These are phyloP conservation scores for Trametes punicea DNA, from an alignment of 768 basidiomycete species.

Conservation along the genomic window DNA sequence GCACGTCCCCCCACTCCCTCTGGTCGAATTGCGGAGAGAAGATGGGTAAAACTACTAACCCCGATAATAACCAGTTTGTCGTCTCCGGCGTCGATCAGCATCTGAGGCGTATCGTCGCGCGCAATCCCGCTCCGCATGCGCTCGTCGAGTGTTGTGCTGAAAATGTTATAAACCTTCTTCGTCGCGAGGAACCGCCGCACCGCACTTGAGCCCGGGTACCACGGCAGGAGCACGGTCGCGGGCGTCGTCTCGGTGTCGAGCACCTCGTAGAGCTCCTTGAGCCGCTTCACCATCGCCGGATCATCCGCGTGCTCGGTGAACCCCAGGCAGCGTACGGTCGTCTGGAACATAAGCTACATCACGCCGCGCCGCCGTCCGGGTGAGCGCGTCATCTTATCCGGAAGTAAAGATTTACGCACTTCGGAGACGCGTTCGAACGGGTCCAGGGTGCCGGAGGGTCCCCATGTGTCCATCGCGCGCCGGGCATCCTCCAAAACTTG, in stretches of 20 bases:
- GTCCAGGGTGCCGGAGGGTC: slow-evolving; percentile 59
- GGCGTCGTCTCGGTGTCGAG: slow-evolving; percentile 72
- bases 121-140: slow-evolving; percentile 55
- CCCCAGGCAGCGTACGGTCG: slow-evolving; percentile 64
- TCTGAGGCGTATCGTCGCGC: slow-evolving; percentile 67
- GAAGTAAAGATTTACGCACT: slow-evolving; percentile 19
- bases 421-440: slow-evolving; percentile 66
- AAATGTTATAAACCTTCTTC: slow-evolving; percentile 71
- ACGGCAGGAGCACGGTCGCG: slow-evolving; percentile 67
- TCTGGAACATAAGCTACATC: slow-evolving; percentile 60
- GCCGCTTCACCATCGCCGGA: slow-evolving; percentile 52
- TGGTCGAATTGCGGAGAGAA: not conserved
- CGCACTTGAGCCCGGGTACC: slow-evolving; percentile 74
- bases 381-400: slow-evolving; percentile 4
- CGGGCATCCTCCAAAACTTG: slow-evolving; percentile 62
- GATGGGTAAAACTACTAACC: slow-evolving; percentile 38
- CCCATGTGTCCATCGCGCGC: slow-evolving; percentile 62
- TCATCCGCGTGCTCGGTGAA: slow-evolving; percentile 71
- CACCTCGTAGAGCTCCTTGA: slow-evolving; percentile 63
- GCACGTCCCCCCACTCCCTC: not conserved
- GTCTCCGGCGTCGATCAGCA: slow-evolving; percentile 68
- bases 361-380: not conserved
- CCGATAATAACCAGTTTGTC: slow-evolving; percentile 68
- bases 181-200: slow-evolving; percentile 68
- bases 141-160: slow-evolving; percentile 52